phyloP scores from a whole-genome alignment of 1,284 basidiomycete genomes.

The Taiwanofungus camphoratus region DNA sequence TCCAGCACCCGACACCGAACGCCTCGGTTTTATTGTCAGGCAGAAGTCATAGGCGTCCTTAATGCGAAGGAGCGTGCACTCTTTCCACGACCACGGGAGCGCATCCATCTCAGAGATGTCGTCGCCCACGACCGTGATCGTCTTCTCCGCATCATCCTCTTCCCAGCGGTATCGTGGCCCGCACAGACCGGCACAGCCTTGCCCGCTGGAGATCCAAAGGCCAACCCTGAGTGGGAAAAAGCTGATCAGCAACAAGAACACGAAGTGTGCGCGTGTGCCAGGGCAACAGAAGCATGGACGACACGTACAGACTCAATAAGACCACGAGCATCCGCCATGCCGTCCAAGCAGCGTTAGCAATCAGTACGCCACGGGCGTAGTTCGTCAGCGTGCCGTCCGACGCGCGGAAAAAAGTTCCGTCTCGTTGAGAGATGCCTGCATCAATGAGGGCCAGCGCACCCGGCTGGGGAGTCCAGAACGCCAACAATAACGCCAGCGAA shows the following conservation, averaged over 20 bases:
- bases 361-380: slow-evolving; percentile 70
- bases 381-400: slow-evolving; percentile 58
- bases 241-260: slow-evolving; percentile 1
- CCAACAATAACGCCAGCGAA: slow-evolving; percentile 60
- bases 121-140: slow-evolving; percentile 33
- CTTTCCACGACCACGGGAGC: slow-evolving; percentile 73
- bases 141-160: slow-evolving; percentile 65
- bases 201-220: slow-evolving; percentile 69
- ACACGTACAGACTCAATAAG: slow-evolving; percentile 56
- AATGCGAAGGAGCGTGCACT: slow-evolving; percentile 62
- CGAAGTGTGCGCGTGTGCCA: neutral
- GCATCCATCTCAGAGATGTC: slow-evolving; percentile 44
- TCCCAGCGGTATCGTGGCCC: slow-evolving; percentile 79
- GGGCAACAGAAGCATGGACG: slow-evolving; percentile 1
- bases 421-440: slow-evolving; percentile 47
- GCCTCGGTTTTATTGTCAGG: slow-evolving; percentile 42
- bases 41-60: slow-evolving; percentile 80
- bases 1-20: slow-evolving; percentile 28
- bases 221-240: slow-evolving; percentile 61
- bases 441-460: slow-evolving; percentile 41
- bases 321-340: slow-evolving; percentile 64
- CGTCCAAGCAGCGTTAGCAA: slow-evolving; percentile 74
- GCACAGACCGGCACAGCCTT: slow-evolving; percentile 73
- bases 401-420: slow-evolving; percentile 65
- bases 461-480: slow-evolving; percentile 50